Percentiles rank a stretch among this genome's conserved stretches.
Conservation (phyloP, 225 moss, liverwort and hornwort species). For the Lunularia cruciata region DNA sequence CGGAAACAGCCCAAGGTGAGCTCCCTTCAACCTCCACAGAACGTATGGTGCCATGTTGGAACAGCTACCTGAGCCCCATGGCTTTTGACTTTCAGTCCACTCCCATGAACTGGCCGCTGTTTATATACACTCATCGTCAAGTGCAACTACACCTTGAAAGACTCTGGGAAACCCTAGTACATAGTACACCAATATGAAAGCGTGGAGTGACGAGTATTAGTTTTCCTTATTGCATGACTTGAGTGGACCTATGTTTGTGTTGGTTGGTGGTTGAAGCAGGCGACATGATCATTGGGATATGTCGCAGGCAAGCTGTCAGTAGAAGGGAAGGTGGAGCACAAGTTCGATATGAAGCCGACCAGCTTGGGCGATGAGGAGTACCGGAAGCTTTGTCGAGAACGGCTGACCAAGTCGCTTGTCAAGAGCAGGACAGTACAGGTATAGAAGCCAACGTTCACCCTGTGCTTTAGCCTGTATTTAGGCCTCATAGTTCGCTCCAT, state of each 20-base stretch:
- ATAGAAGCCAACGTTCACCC: background rate
- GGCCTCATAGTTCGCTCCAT: too few relatives aligned
- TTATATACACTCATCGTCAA: background rate
- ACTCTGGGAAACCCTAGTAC: too few relatives aligned
- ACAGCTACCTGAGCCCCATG: too few relatives aligned
- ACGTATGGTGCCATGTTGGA: too few relatives aligned
- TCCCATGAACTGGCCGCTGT: background rate
- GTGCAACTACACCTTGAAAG: background rate
- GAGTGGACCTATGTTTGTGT: constrained; percentile 63
- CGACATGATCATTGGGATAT: constrained; percentile 81
- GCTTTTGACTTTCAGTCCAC: too few relatives aligned
- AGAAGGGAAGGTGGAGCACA: constrained; percentile 98
- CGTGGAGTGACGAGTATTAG: constrained; percentile 5
- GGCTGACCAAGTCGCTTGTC: constrained; percentile 83
- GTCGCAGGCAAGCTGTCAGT: constrained; percentile 94
- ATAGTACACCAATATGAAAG: background rate
- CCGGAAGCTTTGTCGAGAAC: constrained; percentile 89
- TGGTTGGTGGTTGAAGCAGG: constrained; percentile 81
- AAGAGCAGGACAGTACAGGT: constrained; percentile 97
- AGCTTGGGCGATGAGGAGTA: constrained; percentile 89
- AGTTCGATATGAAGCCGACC: constrained; percentile 93
- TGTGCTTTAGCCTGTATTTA: background rate
- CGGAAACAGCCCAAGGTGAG: constrained; percentile 84
- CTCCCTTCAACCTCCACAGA: too few relatives aligned
- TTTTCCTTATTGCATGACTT: constrained; percentile 41